Conservation (phyloP, 1,284 basidiomycete genomes). For the Volvariella surrecta region DNA sequence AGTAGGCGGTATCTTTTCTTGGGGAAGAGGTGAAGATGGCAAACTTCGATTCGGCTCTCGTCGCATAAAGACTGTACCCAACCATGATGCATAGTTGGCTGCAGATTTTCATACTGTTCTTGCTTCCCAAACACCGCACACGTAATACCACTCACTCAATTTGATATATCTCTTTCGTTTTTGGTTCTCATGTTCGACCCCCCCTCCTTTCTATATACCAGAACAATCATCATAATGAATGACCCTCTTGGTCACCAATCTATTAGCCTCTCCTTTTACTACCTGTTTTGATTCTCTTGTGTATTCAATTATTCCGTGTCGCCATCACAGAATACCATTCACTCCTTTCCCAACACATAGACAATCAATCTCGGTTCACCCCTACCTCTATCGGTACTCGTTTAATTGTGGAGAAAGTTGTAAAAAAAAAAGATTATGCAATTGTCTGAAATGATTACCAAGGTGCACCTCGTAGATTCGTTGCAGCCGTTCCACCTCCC, state of each 20-base stretch:
- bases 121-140: neutral
- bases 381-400: neutral
- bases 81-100: constrained; percentile 20
- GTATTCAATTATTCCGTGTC: constrained; percentile 16
- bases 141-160: constrained; percentile 8
- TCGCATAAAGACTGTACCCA: constrained; percentile 47
- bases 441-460: constrained; percentile 27
- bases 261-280: neutral
- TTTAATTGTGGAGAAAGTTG: neutral
- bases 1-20: constrained; percentile 50
- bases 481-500: constrained; percentile 7
- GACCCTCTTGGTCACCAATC: too few relatives aligned
- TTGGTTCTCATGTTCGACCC: constrained; percentile 5
- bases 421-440: neutral
- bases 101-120: constrained; percentile 9
- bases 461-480: constrained; percentile 34
- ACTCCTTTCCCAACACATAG: constrained; percentile 9
- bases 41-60: constrained; percentile 64
- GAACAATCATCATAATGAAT: too few relatives aligned
- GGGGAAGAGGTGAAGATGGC: constrained; percentile 44
- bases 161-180: constrained; percentile 4
- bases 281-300: constrained; percentile 6
- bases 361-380: constrained; percentile 3
- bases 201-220: constrained; percentile 3
- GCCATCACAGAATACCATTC: constrained; percentile 18